phyloP scores from a whole-genome alignment of 1,139 yeast genomes.

The Suhomyces kunorum region DNA sequence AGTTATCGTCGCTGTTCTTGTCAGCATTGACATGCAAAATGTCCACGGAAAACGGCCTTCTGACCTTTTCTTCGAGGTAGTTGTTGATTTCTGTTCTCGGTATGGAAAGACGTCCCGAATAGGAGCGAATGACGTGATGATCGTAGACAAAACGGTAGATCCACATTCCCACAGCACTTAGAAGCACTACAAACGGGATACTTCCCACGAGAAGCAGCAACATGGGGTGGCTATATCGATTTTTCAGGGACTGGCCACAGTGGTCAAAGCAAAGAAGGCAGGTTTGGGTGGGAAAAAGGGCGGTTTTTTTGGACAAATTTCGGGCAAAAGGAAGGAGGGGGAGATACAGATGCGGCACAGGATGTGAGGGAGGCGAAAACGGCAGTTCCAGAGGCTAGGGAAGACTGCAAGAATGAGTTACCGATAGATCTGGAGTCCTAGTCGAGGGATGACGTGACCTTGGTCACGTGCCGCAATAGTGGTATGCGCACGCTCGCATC shows the following conservation, averaged over 20 bases:
- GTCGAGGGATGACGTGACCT: neutral
- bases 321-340: neutral
- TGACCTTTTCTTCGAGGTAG: conserved; percentile 9
- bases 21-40: conserved; percentile 24
- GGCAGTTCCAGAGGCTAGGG: too few relatives aligned
- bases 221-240: too few relatives aligned
- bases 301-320: too few relatives aligned
- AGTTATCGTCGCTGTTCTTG: conserved; percentile 20
- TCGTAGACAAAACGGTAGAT: conserved; percentile 26
- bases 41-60: conserved; percentile 16
- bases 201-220: conserved; percentile 13
- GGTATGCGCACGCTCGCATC: neutral
- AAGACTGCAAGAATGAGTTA: neutral
- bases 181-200: conserved; percentile 18
- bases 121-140: conserved; percentile 28
- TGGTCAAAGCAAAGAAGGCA: too few relatives aligned
- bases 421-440: neutral
- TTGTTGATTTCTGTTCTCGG: conserved; percentile 25
- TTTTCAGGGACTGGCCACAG: too few relatives aligned
- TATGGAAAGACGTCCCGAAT: conserved; percentile 20
- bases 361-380: too few relatives aligned
- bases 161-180: conserved; percentile 23
- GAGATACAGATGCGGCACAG: neutral
- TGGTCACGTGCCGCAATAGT: neutral
- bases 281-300: too few relatives aligned